Percentiles rank a stretch among this genome's conserved stretches.
Conservation (phyloP, 2,329 filamentous ascomycete genomes). For the Ambrosiella xylebori region DNA sequence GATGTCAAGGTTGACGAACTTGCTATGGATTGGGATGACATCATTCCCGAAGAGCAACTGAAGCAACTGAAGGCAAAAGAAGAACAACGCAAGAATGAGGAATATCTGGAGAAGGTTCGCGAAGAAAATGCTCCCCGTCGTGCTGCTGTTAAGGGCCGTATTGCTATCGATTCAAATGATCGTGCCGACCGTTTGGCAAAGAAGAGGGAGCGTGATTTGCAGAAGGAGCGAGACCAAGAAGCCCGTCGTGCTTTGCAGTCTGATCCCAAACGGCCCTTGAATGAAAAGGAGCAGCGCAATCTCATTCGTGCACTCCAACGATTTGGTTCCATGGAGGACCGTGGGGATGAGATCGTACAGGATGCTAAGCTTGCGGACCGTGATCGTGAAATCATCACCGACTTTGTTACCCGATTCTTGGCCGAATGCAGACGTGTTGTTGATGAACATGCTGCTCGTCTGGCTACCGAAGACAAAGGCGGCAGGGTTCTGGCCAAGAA, state of each 20-base stretch:
- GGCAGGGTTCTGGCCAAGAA: slow-evolving; percentile 83
- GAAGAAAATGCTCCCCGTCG: slow-evolving; percentile 73
- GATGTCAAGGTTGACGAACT: slow-evolving; percentile 84
- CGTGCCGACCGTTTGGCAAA: slow-evolving; percentile 47
- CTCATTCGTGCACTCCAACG: slow-evolving; percentile 81
- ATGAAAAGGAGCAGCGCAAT: slow-evolving; percentile 83
- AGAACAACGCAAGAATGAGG: slow-evolving; percentile 64
- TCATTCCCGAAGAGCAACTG: slow-evolving; percentile 86
- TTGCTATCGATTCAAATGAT: slow-evolving; percentile 42
- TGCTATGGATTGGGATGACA: slow-evolving; percentile 85
- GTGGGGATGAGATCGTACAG: slow-evolving; percentile 68
- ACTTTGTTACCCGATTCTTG: slow-evolving; percentile 60
- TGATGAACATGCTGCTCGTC: slow-evolving; percentile 49
- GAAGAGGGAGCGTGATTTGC: slow-evolving; percentile 46
- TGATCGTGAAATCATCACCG: slow-evolving; percentile 62
- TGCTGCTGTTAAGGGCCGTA: slow-evolving; percentile 43
- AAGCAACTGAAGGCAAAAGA: slow-evolving; percentile 82
- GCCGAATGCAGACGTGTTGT: slow-evolving; percentile 38
- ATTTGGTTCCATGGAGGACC: slow-evolving; percentile 79
- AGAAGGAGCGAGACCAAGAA: slow-evolving; percentile 57
- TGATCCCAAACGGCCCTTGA: slow-evolving; percentile 78
- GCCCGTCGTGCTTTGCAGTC: slow-evolving; percentile 55
- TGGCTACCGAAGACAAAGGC: slow-evolving; percentile 61
- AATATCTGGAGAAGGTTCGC: slow-evolving; percentile 64
- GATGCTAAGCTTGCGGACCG: slow-evolving; percentile 74